Conservation (phyloP, 805 yeast species). For the Jamesozyma piceae region DNA sequence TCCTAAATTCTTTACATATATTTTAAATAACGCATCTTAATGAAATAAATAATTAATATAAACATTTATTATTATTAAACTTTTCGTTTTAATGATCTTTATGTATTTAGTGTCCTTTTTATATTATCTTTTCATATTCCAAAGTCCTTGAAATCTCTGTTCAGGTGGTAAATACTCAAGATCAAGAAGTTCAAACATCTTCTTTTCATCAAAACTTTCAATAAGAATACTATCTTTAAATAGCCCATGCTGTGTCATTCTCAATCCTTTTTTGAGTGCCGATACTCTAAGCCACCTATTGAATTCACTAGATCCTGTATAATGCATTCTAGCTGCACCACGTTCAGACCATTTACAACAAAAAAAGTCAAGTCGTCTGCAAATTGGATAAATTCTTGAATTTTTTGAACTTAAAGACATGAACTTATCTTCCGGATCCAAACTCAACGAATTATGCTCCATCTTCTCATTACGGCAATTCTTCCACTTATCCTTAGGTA, state of each 20-base stretch:
- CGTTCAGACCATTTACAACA: slow-evolving; percentile 25
- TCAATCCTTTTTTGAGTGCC: slow-evolving; percentile 22
- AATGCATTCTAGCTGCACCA: slow-evolving; percentile 28
- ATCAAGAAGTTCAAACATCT: slow-evolving; percentile 20
- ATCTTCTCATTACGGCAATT: neutral
- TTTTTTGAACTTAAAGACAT: slow-evolving; percentile 15
- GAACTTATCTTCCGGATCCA: slow-evolving; percentile 13
- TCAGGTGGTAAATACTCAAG: slow-evolving; percentile 10
- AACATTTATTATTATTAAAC: neutral
- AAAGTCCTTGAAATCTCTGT: slow-evolving; percentile 7
- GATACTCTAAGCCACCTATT: slow-evolving; percentile 23
- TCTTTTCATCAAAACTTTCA: slow-evolving; percentile 22
- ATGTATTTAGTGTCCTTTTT: neutral
- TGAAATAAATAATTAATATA: slow-evolving; percentile 1
- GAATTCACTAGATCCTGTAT: slow-evolving; percentile 27
- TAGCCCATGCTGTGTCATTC: slow-evolving; percentile 27
- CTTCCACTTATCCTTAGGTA: slow-evolving; percentile 3
- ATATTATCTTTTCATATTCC: slow-evolving; percentile 2
- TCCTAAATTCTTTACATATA: neutral
- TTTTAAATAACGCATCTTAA: slow-evolving; percentile 4
- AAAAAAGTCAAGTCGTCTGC: slow-evolving; percentile 28
- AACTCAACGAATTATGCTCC: neutral
- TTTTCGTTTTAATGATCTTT: neutral
- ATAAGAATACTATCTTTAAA: slow-evolving; percentile 15
- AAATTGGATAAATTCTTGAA: slow-evolving; percentile 8